phyloP scores from a whole-genome alignment of 805 yeast species.

The Wickerhamomyces mucosus region DNA sequence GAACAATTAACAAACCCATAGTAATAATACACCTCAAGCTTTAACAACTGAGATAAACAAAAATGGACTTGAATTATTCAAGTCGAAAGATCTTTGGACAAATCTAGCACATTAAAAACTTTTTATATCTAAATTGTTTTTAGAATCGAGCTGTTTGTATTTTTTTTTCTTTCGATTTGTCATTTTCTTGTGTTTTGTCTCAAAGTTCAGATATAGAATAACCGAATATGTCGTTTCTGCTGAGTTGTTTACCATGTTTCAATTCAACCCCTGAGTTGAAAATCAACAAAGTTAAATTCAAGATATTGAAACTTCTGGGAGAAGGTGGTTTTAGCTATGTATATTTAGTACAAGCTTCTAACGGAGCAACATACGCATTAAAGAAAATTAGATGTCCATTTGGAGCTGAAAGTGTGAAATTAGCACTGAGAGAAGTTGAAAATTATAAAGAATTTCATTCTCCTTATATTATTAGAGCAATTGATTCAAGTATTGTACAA shows the following conservation, averaged over 20 bases:
- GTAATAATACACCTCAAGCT: no score
- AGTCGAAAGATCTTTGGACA: no score
- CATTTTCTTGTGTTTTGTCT: no score
- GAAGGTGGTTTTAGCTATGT: slow-evolving; percentile 90
- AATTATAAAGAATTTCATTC: slow-evolving; percentile 62
- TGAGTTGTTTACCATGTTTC: slow-evolving; percentile 17
- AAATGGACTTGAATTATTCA: no score
- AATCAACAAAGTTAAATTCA: slow-evolving; percentile 54
- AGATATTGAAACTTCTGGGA: slow-evolving; percentile 64
- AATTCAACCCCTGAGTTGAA: slow-evolving; percentile 43
- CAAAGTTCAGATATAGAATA: no score
- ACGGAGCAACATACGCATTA: slow-evolving; percentile 53
- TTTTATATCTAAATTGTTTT: no score
- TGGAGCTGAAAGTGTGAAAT: slow-evolving; percentile 65
- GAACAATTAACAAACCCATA: no score
- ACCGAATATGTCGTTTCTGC: slow-evolving; percentile 6
- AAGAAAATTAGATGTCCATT: slow-evolving; percentile 84
- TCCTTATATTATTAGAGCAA: slow-evolving; percentile 56
- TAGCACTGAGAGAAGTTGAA: slow-evolving; percentile 71
- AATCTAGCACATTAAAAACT: no score
- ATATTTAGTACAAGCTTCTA: slow-evolving; percentile 53
- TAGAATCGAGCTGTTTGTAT: no score
- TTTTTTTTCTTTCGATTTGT: no score
- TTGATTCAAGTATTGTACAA: slow-evolving; percentile 64
- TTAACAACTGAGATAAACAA: no score